phyloP scores from a whole-genome alignment of 2,329 filamentous ascomycete species.

The Aureobasidium sp. region DNA sequence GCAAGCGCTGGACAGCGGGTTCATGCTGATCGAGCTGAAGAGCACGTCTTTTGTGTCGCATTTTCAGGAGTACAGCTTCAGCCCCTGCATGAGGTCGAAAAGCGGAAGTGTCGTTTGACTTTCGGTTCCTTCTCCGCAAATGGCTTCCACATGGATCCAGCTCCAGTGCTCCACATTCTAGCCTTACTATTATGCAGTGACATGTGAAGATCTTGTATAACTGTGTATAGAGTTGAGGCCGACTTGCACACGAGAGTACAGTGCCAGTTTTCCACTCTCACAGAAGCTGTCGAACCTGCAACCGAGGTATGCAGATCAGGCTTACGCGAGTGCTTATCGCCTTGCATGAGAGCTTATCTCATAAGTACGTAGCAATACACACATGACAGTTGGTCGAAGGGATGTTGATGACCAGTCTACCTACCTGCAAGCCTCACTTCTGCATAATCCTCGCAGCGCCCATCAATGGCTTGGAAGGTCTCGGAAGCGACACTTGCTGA shows the following conservation, averaged over 20 bases:
- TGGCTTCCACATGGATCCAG: background rate
- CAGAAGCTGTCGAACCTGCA: too few species aligned
- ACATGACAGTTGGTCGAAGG: background rate
- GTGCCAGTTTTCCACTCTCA: background rate
- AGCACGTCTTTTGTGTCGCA: background rate
- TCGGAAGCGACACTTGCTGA: constrained; percentile 7
- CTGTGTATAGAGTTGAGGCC: background rate
- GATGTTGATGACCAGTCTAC: background rate
- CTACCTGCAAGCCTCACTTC: background rate
- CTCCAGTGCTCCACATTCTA: background rate
- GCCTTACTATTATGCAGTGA: background rate
- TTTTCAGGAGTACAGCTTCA: background rate
- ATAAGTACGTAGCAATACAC: background rate
- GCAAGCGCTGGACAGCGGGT: background rate
- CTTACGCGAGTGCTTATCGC: background rate
- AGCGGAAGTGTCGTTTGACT: constrained; percentile 1
- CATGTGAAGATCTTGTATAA: background rate
- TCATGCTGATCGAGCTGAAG: background rate
- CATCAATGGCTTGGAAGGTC: constrained; percentile 1
- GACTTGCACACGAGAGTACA: background rate
- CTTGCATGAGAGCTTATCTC: background rate
- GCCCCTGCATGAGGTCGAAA: background rate
- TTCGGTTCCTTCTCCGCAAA: background rate
- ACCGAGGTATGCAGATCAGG: background rate
- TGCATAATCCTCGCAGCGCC: background rate